Evolutionary conservation across 305 asterid genomes (phyloP).

Genomic region (Lippia alba): DNA sequence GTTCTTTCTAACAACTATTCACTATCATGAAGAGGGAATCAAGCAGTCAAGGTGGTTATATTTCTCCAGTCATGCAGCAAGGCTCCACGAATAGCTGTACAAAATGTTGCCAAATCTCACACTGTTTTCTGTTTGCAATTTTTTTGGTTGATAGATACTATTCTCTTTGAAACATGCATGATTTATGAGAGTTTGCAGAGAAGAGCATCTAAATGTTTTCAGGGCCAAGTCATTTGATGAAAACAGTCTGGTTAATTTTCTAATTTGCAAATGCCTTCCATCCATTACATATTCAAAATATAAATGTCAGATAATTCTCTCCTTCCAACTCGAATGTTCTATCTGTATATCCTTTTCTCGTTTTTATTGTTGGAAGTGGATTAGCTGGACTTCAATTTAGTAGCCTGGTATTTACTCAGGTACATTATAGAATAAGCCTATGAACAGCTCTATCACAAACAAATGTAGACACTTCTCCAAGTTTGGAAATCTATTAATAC

Average conservation of each 20-base stretch:
- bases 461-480: conserved; percentile 22
- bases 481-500: not conserved
- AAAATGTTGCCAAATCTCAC: conserved; percentile 8
- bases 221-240: too few species aligned
- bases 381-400: too few species aligned
- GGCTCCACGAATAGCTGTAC: conserved; percentile 8
- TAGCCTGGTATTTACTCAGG: conserved; percentile 13
- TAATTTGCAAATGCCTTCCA: too few species aligned
- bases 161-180: conserved; percentile 8
- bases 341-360: too few species aligned
- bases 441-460: conserved; percentile 8
- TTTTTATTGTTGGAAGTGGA: too few species aligned
- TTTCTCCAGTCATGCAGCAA: not conserved
- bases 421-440: not conserved
- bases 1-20: conserved; percentile 6
- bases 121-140: conserved; percentile 23
- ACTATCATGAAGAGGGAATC: not conserved
- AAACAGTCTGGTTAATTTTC: too few species aligned
- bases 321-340: too few species aligned
- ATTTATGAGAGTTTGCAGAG: conserved; percentile 5
- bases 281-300: too few species aligned
- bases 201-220: too few species aligned
- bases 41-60: conserved; percentile 8
- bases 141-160: conserved; percentile 14
- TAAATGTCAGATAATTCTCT: too few species aligned